These are phyloP conservation scores for Penicillium waksmanii DNA, from an alignment of 495 filamentous ascomycete species.

Conservation along the genomic window DNA sequence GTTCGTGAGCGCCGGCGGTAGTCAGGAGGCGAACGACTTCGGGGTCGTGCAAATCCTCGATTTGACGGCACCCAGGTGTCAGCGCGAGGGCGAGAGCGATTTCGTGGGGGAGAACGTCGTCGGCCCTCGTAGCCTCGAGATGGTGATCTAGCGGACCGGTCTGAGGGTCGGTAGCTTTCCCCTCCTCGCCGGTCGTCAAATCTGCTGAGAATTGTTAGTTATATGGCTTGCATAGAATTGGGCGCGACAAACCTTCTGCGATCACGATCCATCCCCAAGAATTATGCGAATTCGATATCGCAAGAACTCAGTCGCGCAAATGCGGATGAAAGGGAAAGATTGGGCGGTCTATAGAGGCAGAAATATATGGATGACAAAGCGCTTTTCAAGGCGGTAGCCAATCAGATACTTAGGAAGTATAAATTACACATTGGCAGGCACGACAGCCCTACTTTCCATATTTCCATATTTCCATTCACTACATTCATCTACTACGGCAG, in stretches of 20 bases:
- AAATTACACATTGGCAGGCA: no score
- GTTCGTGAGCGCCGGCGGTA: conserved; percentile 53
- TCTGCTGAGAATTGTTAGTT: conserved; percentile 17
- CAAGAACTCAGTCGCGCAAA: neutral
- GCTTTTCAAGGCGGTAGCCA: neutral
- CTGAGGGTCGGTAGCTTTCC: conserved; percentile 56
- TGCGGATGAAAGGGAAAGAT: neutral
- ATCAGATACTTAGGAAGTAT: no score
- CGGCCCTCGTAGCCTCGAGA: conserved; percentile 44
- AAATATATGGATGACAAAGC: neutral
- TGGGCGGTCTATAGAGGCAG: neutral
- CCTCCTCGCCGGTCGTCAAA: conserved; percentile 59
- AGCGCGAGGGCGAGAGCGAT: conserved; percentile 44
- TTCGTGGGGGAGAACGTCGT: conserved; percentile 45
- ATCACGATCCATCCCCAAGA: conserved; percentile 50
- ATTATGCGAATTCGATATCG: neutral
- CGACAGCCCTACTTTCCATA: no score
- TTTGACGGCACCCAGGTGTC: conserved; percentile 52
- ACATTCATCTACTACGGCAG: no score
- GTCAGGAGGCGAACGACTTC: conserved; percentile 49
- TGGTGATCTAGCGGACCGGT: conserved; percentile 40
- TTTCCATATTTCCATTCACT: no score
- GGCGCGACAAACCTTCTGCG: conserved; percentile 44
- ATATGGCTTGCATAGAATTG: neutral
- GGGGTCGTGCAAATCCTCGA: conserved; percentile 39